Conservation (phyloP, 2,329 filamentous ascomycete species). For the Fusarium paranaense region DNA sequence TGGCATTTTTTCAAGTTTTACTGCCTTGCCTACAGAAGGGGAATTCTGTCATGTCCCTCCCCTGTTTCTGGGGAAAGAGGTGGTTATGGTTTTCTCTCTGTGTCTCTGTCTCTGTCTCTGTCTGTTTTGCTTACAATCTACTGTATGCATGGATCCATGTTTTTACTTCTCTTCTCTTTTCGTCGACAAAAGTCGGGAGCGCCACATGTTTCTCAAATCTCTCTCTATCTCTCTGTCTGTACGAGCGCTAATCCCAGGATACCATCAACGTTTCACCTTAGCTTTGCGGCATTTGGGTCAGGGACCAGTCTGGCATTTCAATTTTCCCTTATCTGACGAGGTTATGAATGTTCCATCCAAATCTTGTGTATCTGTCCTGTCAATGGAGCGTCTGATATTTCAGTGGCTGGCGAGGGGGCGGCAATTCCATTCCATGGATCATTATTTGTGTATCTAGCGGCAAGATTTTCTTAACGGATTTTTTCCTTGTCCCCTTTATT, state of each 20-base stretch:
- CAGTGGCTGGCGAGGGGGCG: slow-evolving; percentile 37
- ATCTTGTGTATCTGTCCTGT: slow-evolving; percentile 30
- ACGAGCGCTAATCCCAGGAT: slow-evolving; percentile 46
- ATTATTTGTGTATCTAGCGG: slow-evolving; percentile 43
- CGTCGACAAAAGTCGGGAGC: slow-evolving; percentile 44
- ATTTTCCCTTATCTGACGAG: slow-evolving; percentile 40
- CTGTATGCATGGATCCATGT: slow-evolving; percentile 40
- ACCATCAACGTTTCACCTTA: slow-evolving; percentile 41
- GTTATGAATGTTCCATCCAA: slow-evolving; percentile 43
- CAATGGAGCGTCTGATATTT: slow-evolving; percentile 41
- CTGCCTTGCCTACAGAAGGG: slow-evolving; percentile 24
- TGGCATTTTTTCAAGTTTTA: slow-evolving; percentile 34
- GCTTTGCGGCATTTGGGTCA: slow-evolving; percentile 40
- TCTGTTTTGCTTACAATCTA: slow-evolving; percentile 45
- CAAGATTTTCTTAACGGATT: slow-evolving; percentile 38
- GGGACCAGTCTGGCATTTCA: slow-evolving; percentile 41
- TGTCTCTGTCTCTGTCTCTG: slow-evolving; percentile 17
- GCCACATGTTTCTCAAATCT: slow-evolving; percentile 37
- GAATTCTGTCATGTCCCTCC: slow-evolving; percentile 32
- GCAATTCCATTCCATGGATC: slow-evolving; percentile 40
- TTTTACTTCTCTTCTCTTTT: slow-evolving; percentile 43
- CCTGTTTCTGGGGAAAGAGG: slow-evolving; percentile 27
- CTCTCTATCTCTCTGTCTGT: slow-evolving; percentile 38
- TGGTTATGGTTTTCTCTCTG: slow-evolving; percentile 27
- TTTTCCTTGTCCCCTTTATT: slow-evolving; percentile 27